Evolutionary conservation across 2,329 filamentous ascomycete species (phyloP), one percentile per base, ranked within the genome.

Genomic region (Nothopassalora personata): DNA sequence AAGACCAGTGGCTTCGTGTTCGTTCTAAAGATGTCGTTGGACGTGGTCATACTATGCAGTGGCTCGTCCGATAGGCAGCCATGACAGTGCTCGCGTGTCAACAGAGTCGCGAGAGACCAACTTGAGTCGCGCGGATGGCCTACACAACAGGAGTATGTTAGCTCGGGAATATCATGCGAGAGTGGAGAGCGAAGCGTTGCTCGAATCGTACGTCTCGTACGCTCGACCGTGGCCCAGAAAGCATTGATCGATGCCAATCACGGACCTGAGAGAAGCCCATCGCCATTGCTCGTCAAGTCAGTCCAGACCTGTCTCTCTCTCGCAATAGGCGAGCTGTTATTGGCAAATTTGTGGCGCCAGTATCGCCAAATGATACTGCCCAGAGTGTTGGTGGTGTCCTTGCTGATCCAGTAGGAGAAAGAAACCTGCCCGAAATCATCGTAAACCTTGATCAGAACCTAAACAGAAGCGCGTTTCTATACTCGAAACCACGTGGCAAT

Each of bases 321-420:
- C 9, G 45, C 13, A 6, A 11, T 6, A 3, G 45, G 10, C 19
- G 30, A 19, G 4, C 31, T 28, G 18, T 47, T 33, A 4, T 54
- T 53, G 7, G 46, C 18, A 23, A 58, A 62, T 9, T 36, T 45
- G 36, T 54, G 27, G n/a, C 66, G 60, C 69, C 68, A 71, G 57
- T 64, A 64, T 46, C 67, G 69, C 60, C 66, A 69, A 8, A 67
- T 9, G 15, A 71, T 58, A 11, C 64, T 64, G 1, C 51, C 63
- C 18, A 68, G 30, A 2, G 67, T 63, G 18, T 50, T 30, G 6
- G 64, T 68, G 10, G 66, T 68, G 11, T 60, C 36, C 18, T 61
- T 63, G 9, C 64, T 58, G 3, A 63, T 54, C 71, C 69, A 72
- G 53, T 66, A 72, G 2, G 58, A 60, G 46, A 69, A 68, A 1